Evolutionary conservation across 2,329 filamentous ascomycete species (phyloP), one percentile per base, ranked within the genome.

Genomic region (Periconia digitata): DNA sequence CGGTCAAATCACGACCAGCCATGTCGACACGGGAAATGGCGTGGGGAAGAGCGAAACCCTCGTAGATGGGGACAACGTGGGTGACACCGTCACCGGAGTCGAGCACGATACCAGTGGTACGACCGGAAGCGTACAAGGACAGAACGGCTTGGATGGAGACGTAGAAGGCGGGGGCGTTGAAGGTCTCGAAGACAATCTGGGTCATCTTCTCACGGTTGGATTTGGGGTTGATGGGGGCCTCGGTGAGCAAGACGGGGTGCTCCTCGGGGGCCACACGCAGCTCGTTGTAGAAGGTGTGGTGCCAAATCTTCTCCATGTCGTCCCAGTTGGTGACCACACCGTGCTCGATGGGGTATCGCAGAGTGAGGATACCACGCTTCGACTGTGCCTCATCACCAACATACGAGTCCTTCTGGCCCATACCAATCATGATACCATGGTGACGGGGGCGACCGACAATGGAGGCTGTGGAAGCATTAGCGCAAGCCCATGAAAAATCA

Each of bases 121-220:
- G 94, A 87, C 94, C 94, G 73, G 94, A 99, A 71, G 94, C 94
- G 83, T 99, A 99, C 77, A 99, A 89, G 60, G 94, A 99, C 71
- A 99, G 85, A 63, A 99, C 94, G 76, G 94, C 94, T 86, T 97
- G 92, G 79, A 99, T 99, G 73, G 94, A 97, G 83, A 99, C 94
- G 85, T 99, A 99, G 87, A 99, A 97, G 69, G 94, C 94, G 67
- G 94, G 94, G 71, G 94, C 92, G 84, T 99, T 97, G 87, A 99
- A 99, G 71, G 94, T 99, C 87, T 99, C 94, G 84, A 99, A 99
- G 77, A 99, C 92, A 65, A 99, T 99, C 84, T 99, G 94, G 69
- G 94, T 97, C 94, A 99, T 99, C 91, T 99, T 99, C 86, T 99
- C 94, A 87, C 94, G 90, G 86, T 99, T 99, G 83, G 90, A 95